Evolutionary conservation across 441 rosid species (phyloP).

Genomic region (Pelargonium citronellum): DNA sequence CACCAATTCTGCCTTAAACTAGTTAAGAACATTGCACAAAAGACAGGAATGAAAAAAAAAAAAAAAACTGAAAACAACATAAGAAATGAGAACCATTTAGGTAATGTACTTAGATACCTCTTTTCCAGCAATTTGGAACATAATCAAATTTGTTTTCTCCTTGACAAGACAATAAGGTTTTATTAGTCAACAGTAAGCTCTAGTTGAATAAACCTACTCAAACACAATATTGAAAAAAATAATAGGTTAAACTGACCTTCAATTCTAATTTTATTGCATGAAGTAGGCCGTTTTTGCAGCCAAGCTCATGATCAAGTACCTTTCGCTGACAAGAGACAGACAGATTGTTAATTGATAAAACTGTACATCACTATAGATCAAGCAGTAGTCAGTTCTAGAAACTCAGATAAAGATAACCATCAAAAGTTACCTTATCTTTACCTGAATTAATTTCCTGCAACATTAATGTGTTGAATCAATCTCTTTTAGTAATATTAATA

Average conservation of each 20-base stretch:
- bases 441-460: conserved; percentile 49
- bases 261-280: conserved; percentile 35
- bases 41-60: conserved; percentile 2
- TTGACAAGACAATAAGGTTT: conserved; percentile 9
- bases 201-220: background rate
- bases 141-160: conserved; percentile 20
- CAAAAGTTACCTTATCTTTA: conserved; percentile 41
- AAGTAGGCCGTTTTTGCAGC: conserved; percentile 44
- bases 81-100: conserved; percentile 5
- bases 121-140: conserved; percentile 15
- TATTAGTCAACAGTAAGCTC: conserved; percentile 8
- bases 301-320: conserved; percentile 46
- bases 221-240: conserved; percentile 13
- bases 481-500: conserved; percentile 12
- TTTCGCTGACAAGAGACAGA: conserved; percentile 30
- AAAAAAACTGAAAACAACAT: background rate
- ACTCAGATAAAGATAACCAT: conserved; percentile 11
- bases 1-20: conserved; percentile 25
- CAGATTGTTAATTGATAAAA: conserved; percentile 16
- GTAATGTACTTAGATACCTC: conserved; percentile 21
- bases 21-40: conserved; percentile 18
- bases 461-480: conserved; percentile 17
- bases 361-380: conserved; percentile 1
- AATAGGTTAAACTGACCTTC: conserved; percentile 28
- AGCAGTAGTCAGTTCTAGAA: conserved; percentile 14